phyloP scores from a whole-genome alignment of 1,139 yeast genomes.

The Hyphopichia fennica region DNA sequence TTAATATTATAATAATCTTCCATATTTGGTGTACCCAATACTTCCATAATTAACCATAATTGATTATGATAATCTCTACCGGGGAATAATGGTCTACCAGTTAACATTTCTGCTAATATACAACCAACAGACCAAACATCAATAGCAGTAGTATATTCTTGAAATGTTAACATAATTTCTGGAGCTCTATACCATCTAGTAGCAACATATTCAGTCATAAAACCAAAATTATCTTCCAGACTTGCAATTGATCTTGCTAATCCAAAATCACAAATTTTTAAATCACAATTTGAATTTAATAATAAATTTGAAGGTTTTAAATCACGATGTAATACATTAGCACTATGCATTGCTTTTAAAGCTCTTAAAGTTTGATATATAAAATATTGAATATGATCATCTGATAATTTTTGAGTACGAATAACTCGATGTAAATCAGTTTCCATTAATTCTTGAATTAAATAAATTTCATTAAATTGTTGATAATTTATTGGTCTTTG shows the following conservation, averaged over 20 bases:
- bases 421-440: constrained; percentile 92
- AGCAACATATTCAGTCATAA: constrained; percentile 95
- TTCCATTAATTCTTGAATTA: constrained; percentile 95
- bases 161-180: constrained; percentile 92
- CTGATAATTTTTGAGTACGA: constrained; percentile 78
- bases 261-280: constrained; percentile 94
- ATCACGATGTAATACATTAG: constrained; percentile 90
- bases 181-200: constrained; percentile 98
- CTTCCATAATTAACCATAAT: constrained; percentile 79
- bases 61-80: constrained; percentile 95
- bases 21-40: constrained; percentile 84
- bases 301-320: constrained; percentile 87
- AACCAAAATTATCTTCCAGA: constrained; percentile 51
- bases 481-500: constrained; percentile 83
- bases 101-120: constrained; percentile 87
- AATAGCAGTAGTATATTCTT: constrained; percentile 90
- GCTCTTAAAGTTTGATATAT: constrained; percentile 90
- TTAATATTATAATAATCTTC: constrained; percentile 81
- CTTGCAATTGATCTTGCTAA: constrained; percentile 61
- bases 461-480: constrained; percentile 79
- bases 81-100: constrained; percentile 86
- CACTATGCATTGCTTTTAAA: constrained; percentile 84
- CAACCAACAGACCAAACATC: constrained; percentile 98
- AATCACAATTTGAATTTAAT: constrained; percentile 88
- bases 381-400: constrained; percentile 93